These are phyloP conservation scores for Brachypodium distachyon DNA, from an alignment of 202 grass and related monocot genomes.

Conservation along the genomic window DNA sequence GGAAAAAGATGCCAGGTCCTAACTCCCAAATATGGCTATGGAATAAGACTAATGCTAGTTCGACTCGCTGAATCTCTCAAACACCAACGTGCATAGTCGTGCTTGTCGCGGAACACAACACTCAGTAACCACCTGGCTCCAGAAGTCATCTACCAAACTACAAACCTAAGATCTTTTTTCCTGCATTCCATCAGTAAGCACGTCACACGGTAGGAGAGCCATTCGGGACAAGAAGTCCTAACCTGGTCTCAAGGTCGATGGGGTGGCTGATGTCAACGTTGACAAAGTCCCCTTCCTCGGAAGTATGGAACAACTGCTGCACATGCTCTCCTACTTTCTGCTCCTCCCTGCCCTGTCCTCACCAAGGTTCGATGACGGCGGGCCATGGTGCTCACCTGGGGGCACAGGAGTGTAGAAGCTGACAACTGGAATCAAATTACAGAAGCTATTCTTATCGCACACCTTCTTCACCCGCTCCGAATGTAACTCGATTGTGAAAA, in stretches of 20 bases:
- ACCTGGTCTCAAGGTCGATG: background rate
- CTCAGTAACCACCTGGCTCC: background rate
- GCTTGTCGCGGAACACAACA: background rate
- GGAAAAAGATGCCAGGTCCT: background rate
- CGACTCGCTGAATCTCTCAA: background rate
- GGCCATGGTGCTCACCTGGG: background rate
- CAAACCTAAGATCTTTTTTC: background rate
- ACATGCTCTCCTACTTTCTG: background rate
- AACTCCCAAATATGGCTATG: background rate
- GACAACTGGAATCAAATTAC: background rate
- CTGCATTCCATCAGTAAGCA: too few relatives aligned
- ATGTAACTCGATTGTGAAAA: background rate
- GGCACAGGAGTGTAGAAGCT: background rate
- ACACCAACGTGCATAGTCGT: background rate
- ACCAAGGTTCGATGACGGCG: background rate
- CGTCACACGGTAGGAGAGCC: too few relatives aligned
- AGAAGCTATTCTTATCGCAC: background rate
- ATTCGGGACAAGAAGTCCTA: background rate
- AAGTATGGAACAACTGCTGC: background rate
- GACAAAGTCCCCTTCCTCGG: background rate
- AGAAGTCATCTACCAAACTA: background rate
- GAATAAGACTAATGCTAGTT: background rate
- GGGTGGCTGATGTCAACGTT: background rate
- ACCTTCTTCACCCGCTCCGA: background rate
- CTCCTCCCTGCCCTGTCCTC: background rate